Evolutionary conservation across 148 eudicot species (phyloP), one percentile per base, ranked within the genome.

Genomic region (Dysphania ambrosioides): DNA sequence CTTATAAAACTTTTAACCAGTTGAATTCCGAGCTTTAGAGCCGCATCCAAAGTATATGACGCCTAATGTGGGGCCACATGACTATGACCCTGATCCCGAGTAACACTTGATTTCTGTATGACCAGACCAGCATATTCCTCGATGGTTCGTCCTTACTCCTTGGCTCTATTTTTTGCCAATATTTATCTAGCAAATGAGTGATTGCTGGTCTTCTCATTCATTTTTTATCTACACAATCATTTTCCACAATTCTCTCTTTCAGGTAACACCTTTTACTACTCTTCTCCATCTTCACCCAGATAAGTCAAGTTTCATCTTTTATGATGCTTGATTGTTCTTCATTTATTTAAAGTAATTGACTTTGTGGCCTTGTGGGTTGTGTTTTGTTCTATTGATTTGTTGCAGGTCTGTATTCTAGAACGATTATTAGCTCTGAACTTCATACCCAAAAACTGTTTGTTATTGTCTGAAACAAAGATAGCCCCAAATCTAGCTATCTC

Each of bases 361-460:
- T n/a, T 56, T 41, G 12, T 5, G 4, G 4, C 11, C 26, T 59
- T 19, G 35, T 60, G 42, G 40, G 30, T 65, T 64, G 13, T 23
- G n/a, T 31, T 35, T 6, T 42, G 13, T 38, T 59, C 23, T 4
- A 2, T 49, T 36, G 12, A 47, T 35, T 24, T 36, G 9, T 2
- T 24, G 1, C 2, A 27, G 30, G 23, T 79, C 27, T 47, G 15
- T 16, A 32, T 31, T 63, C 10, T 1, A 32, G 9, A 15, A 24
- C 2, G 29, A 36, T 34, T 55, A 16, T 19, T 58, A n/a, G n/a
- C n/a, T n/a, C n/a, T n/a, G n/a, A n/a, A 21, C 65, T 16, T 42
- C 23, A 23, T 32, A 55, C 72, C 69, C 75, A 55, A 75, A 55
- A 79, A 0, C 23, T 75, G 82, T 70, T 70, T 56, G 79, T 53